Conservation (phyloP, 148 eudicot genomes). For the Drosera capensis region DNA sequence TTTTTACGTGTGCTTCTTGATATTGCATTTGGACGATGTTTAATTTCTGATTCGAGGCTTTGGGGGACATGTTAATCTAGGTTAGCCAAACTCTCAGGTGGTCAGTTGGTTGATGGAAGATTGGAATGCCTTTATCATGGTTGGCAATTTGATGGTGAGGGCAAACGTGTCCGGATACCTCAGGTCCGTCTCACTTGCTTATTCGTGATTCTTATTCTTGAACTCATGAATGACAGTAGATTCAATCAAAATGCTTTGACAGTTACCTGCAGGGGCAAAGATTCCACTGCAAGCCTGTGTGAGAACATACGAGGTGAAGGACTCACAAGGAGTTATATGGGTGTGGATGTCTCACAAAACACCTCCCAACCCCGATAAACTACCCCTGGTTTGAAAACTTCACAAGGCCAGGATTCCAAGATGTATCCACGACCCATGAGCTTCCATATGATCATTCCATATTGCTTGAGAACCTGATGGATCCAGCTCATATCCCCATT, state of each 20-base stretch:
- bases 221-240: too few relatives aligned
- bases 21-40: not conserved
- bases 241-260: too few relatives aligned
- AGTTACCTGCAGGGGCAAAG: slow-evolving; percentile 74
- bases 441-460: slow-evolving; percentile 97
- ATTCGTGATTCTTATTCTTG: not conserved
- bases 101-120: slow-evolving; percentile 74
- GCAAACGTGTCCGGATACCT: slow-evolving; percentile 90
- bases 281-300: slow-evolving; percentile 83
- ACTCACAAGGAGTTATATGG: slow-evolving; percentile 94
- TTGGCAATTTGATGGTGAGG: slow-evolving; percentile 97
- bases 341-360: slow-evolving; percentile 83
- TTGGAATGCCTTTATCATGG: slow-evolving; percentile 97
- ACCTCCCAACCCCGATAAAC: slow-evolving; percentile 50
- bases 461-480: slow-evolving; percentile 95
- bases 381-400: slow-evolving; percentile 93
- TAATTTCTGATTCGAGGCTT: not conserved
- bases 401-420: slow-evolving; percentile 62
- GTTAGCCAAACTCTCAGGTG: slow-evolving; percentile 96
- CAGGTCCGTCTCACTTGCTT: slow-evolving; percentile 37
- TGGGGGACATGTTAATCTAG: slow-evolving; percentile 16
- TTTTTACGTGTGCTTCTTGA: too few relatives aligned
- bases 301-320: slow-evolving; percentile 53
- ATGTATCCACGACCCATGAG: slow-evolving; percentile 74
- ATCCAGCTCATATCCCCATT: slow-evolving; percentile 91